These are phyloP conservation scores for Kurtzmaniella quercitrusa DNA, from an alignment of 1,139 yeast genomes.

Conservation along the genomic window DNA sequence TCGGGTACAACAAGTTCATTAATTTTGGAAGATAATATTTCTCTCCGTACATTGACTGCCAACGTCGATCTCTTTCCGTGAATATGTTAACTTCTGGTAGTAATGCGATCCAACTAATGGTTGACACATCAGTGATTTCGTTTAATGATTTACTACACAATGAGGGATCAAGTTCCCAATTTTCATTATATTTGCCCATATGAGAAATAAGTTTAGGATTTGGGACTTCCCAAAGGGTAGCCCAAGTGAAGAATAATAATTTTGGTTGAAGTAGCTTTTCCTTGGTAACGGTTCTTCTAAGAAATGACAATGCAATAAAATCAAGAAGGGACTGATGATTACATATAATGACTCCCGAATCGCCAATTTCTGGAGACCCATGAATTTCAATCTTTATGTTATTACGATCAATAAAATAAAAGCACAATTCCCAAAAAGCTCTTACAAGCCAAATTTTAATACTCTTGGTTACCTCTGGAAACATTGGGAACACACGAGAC, in stretches of 20 bases:
- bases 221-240: slow-evolving; percentile 54
- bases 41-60: slow-evolving; percentile 23
- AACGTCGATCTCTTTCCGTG: slow-evolving; percentile 32
- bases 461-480: slow-evolving; percentile 26
- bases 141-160: slow-evolving; percentile 21
- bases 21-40: slow-evolving; percentile 51
- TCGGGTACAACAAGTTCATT: slow-evolving; percentile 58
- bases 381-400: slow-evolving; percentile 29
- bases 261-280: slow-evolving; percentile 27
- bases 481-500: slow-evolving; percentile 13
- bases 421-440: slow-evolving; percentile 33
- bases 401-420: slow-evolving; percentile 33
- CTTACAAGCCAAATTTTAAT: slow-evolving; percentile 19
- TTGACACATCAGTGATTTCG: slow-evolving; percentile 20
- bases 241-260: slow-evolving; percentile 60
- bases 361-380: slow-evolving; percentile 35
- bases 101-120: slow-evolving; percentile 52
- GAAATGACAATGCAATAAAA: slow-evolving; percentile 42
- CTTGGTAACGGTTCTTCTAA: slow-evolving; percentile 23
- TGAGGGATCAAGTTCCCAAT: slow-evolving; percentile 51
- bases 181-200: slow-evolving; percentile 52
- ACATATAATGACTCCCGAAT: slow-evolving; percentile 44
- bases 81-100: slow-evolving; percentile 76
- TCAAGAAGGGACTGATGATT: slow-evolving; percentile 59
- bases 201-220: slow-evolving; percentile 36